phyloP scores from a whole-genome alignment of 768 basidiomycete genomes.

The Cantharellus anzutake region DNA sequence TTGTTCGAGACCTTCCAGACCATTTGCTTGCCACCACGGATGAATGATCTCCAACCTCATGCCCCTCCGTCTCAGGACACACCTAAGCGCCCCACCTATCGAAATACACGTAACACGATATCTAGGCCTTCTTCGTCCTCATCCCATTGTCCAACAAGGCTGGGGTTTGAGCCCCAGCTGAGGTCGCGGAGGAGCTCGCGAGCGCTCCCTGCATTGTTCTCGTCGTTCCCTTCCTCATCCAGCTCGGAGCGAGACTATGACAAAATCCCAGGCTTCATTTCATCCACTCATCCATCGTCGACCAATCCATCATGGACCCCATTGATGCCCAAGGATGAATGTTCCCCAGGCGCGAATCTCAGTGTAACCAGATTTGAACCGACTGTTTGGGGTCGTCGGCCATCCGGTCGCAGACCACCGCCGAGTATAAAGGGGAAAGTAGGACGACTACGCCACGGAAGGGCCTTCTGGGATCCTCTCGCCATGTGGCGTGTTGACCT shows the following conservation, averaged over 20 bases:
- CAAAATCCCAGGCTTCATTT: slow-evolving; percentile 40
- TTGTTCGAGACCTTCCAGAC: slow-evolving; percentile 8
- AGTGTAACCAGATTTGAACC: slow-evolving; percentile 33
- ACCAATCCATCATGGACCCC: slow-evolving; percentile 62
- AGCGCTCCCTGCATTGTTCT: neutral
- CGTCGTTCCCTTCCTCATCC: neutral
- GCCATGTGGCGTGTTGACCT: slow-evolving; percentile 51
- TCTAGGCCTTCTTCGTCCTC: neutral
- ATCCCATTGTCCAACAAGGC: neutral
- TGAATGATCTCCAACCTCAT: neutral
- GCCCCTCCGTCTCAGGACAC: neutral
- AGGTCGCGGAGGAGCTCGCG: neutral
- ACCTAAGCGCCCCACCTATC: neutral
- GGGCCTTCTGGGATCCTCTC: slow-evolving; percentile 37
- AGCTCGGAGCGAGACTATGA: slow-evolving; percentile 29
- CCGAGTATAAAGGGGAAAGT: slow-evolving; percentile 19
- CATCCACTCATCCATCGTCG: slow-evolving; percentile 41
- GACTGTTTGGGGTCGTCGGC: slow-evolving; percentile 38
- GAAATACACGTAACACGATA: neutral
- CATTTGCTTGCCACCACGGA: neutral
- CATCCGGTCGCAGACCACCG: neutral
- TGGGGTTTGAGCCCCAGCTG: neutral
- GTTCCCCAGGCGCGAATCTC: slow-evolving; percentile 35
- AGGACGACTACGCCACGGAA: slow-evolving; percentile 20
- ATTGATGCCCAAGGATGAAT: slow-evolving; percentile 34